phyloP scores from a whole-genome alignment of 257 asterid species.

The Solanum rostratum region DNA sequence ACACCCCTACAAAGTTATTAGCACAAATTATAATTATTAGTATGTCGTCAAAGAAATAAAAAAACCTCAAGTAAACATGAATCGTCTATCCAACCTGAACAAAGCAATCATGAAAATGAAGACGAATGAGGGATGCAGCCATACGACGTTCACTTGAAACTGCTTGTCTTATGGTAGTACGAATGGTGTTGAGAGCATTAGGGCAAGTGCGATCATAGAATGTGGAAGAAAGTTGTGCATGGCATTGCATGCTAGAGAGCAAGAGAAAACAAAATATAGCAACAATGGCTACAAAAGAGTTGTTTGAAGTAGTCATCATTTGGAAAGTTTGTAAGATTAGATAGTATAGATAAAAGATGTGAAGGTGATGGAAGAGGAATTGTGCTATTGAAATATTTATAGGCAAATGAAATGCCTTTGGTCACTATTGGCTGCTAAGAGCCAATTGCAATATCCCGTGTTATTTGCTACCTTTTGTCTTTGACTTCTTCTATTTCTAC shows the following conservation, averaged over 20 bases:
- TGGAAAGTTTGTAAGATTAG: neutral
- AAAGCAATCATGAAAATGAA: neutral
- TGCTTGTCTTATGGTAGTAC: neutral
- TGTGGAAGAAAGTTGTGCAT: neutral
- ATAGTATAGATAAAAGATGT: too few relatives aligned
- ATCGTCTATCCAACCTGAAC: neutral
- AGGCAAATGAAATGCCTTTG: neutral
- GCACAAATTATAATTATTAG: too few relatives aligned
- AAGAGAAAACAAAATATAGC: neutral
- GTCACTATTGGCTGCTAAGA: neutral
- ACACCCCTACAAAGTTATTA: neutral
- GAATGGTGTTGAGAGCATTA: neutral
- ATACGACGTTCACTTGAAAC: neutral
- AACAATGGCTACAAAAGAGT: neutral
- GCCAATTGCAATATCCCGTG: neutral
- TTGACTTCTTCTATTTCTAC: neutral
- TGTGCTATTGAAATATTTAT: neutral
- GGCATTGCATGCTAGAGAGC: neutral
- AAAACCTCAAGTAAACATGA: too few relatives aligned
- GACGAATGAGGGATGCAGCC: neutral
- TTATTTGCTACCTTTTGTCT: neutral
- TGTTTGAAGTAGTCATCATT: neutral
- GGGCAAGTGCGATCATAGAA: neutral
- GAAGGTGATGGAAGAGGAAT: neutral
- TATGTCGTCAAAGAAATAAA: too few relatives aligned